Base-by-base conservation (phyloP, 176 grass and related monocot species). In the Rhipidocladum racemiflorum region DNA sequence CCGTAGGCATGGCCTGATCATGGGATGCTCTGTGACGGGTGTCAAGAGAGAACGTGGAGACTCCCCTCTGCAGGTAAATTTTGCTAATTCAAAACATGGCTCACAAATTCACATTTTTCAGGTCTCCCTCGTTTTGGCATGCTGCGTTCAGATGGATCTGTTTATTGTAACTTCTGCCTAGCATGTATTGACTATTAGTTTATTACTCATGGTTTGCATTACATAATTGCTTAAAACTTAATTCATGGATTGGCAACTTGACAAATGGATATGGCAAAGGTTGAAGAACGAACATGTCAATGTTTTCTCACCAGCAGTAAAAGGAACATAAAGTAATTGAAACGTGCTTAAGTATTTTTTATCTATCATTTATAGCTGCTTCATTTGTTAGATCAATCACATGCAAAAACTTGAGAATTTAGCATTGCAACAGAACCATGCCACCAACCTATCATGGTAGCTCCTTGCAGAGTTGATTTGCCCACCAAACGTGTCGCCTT, bases 21-120 rank as follows among this genome's bases (percentile, higher is more conserved):
- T 99, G 89, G 93, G 96, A 1, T 99, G 96, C 87, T 99, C 93
- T 13, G 89, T 99, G 13, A 99, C 92, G 0, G 96, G 93, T 4
- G 93, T 92, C 23, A 93, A 99, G 78, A 93, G 89, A 72, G 48
- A 91, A 43, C 29, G 23, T 9, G 93, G 93, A 11, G 96, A 99
- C 57, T 99, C 91, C 18, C 96, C 96, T 65, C 61, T 95, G 42
- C 43, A 93, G 92, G 96, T 88, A 56, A 30, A 18, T 4, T 63
- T 67, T 81, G 3, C 30, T 56, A 2, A 71, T 53, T 24, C 15
- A 40, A 68, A 69, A 7, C 40, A 1, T 79, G 27, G 13, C 72
- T 65, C 5, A 17, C 32, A 23, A 10, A 30, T 5, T 73, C 17
- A 24, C 2, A 39, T 2, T 55, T 55, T 68, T 27, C 21, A 38